Base-by-base conservation (phyloP, 192 early-diverging fungal species). In the Lobosporangium transversale region DNA sequence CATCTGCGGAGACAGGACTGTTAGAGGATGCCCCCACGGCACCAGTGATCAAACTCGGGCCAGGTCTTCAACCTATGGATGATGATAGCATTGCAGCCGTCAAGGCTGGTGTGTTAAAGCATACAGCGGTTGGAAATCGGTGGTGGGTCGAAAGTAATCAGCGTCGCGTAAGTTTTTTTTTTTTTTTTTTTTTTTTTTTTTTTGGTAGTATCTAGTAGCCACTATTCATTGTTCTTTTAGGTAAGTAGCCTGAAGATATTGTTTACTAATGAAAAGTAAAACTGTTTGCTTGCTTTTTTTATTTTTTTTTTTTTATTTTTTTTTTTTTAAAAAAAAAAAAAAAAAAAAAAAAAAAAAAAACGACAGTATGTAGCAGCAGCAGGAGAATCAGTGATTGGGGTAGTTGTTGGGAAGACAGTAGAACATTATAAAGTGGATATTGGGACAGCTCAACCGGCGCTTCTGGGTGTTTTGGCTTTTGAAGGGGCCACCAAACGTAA, bases 401-500 rank as follows among this genome's bases (percentile, higher is more conserved):
- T 91, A 3, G 87, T 99, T 1, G 80, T 75, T 31, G 85, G 75
- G 3, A 86, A 87, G 53, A 66, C 84, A 18, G 90, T 70, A 58
- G 97, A 98, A 33, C 82, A 84, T 52, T 99, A 91, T 71, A 84
- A 91, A 47, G 89, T 99, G 10, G 98, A 99, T 64, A 96, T 99
- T 82, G 95, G 96, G n/a, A 82, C 90, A 2, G 92, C 97, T 10
- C 94, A 97, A 56, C 84, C 83, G 26, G 98, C 96, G 2, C 69
- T 88, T 15, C 75, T 99, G 49, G 84, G 89, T 24, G 68, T 86
- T 5, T 70, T 97, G 44, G 93, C 98, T 0, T 99, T 99, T 68
- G 97, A 98, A 78, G 95, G 94, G 21, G 97, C 95, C 1, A 95
- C 93, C 6, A 95, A 94, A 70, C 85, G 93, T 57, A 96, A 95